These are phyloP conservation scores for Arctium minus DNA, from an alignment of 129 eudicot genomes.

Conservation along the genomic window DNA sequence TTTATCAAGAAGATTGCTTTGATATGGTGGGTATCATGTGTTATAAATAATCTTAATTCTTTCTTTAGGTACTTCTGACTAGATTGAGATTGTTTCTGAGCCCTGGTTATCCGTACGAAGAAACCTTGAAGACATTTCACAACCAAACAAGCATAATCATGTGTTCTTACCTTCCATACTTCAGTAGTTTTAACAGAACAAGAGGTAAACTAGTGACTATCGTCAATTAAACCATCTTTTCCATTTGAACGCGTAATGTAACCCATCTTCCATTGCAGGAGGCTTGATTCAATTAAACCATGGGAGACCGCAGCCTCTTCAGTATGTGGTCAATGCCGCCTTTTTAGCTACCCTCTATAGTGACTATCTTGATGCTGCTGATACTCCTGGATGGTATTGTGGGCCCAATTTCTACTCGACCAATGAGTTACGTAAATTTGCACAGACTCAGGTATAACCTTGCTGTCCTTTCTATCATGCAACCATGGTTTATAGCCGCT, in stretches of 20 bases:
- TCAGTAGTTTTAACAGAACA: slow-evolving; percentile 71
- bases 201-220: slow-evolving; percentile 47
- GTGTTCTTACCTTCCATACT: slow-evolving; percentile 81
- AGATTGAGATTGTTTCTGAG: slow-evolving; percentile 84
- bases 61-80: slow-evolving; percentile 69
- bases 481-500: background rate
- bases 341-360: slow-evolving; percentile 70
- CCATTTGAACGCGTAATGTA: background rate
- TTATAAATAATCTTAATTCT: background rate
- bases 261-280: slow-evolving; percentile 39
- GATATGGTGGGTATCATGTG: background rate
- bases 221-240: background rate
- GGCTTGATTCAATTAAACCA: slow-evolving; percentile 78
- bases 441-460: slow-evolving; percentile 59
- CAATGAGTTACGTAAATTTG: slow-evolving; percentile 62
- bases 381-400: slow-evolving; percentile 86
- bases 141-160: slow-evolving; percentile 73
- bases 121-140: slow-evolving; percentile 73
- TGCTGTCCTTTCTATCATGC: background rate
- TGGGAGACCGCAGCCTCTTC: slow-evolving; percentile 88
- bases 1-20: too few relatives aligned
- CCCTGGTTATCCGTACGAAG: slow-evolving; percentile 97
- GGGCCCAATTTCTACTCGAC: slow-evolving; percentile 76
- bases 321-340: slow-evolving; percentile 79
- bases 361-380: slow-evolving; percentile 79